phyloP scores from a whole-genome alignment of 1,284 basidiomycete species.

The Melampsora americana region DNA sequence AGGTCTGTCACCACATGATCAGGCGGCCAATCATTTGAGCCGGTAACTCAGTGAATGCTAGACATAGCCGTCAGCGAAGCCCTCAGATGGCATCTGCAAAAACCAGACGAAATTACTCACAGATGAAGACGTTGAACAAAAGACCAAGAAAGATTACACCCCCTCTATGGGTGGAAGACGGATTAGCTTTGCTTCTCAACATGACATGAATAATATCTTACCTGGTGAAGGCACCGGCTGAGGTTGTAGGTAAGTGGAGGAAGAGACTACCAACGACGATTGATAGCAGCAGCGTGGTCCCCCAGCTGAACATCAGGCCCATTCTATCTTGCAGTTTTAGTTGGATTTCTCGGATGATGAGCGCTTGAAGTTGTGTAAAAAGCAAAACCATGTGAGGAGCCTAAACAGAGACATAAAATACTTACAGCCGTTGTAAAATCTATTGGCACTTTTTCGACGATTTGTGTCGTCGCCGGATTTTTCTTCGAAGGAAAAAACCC shows the following conservation, averaged over 20 bases:
- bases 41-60: conserved; percentile 47
- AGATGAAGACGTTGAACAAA: conserved; percentile 40
- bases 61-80: conserved; percentile 64
- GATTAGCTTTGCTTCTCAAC: background rate
- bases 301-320: conserved; percentile 60
- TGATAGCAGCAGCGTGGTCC: conserved; percentile 49
- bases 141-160: conserved; percentile 64
- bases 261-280: conserved; percentile 51
- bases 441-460: background rate
- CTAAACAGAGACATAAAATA: conserved; percentile 56
- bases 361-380: conserved; percentile 62
- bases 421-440: background rate
- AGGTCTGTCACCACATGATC: conserved; percentile 63
- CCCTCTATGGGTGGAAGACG: background rate
- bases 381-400: conserved; percentile 83
- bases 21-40: conserved; percentile 61
- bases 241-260: conserved; percentile 48
- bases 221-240: conserved; percentile 56
- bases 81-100: background rate
- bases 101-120: background rate
- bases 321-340: conserved; percentile 76
- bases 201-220: conserved; percentile 72
- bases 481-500: too few relatives aligned
- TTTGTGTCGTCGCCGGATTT: too few relatives aligned
- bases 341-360: conserved; percentile 49